Percentiles rank a stretch among this genome's conserved stretches.
Evolutionary conservation across 169 alveolate genomes (phyloP).

Genomic region (Eimeria sp.): DNA sequence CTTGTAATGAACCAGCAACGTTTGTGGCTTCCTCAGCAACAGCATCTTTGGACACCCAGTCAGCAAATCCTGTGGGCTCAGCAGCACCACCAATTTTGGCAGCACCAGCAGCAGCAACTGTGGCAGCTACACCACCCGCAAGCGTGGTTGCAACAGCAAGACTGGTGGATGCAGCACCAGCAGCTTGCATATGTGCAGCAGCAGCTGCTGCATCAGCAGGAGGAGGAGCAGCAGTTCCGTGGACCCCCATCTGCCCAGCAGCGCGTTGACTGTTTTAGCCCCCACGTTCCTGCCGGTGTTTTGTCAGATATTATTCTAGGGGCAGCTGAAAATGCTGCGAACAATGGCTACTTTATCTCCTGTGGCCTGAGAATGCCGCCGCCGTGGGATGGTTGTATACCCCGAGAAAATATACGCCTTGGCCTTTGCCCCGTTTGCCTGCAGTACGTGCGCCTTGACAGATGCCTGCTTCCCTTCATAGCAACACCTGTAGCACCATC

Average conservation of each 20-base stretch:
- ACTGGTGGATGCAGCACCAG: conserved; percentile 24
- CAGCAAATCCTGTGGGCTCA: conserved; percentile 45
- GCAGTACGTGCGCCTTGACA: conserved; percentile 7
- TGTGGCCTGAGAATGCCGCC: conserved; percentile 44
- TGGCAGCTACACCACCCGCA: conserved; percentile 47
- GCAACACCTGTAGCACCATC: not conserved
- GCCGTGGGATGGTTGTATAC: conserved; percentile 48
- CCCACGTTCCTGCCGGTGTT: not conserved
- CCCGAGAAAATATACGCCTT: not conserved
- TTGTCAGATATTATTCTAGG: not conserved
- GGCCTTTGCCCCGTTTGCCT: conserved; percentile 20
- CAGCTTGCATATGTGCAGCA: not conserved
- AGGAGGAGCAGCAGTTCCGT: not conserved
- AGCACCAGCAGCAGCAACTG: not conserved
- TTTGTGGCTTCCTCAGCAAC: conserved; percentile 9
- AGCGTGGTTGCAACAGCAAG: conserved; percentile 20
- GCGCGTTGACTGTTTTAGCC: not conserved
- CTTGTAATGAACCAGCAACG: conserved; percentile 24
- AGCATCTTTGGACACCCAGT: not conserved
- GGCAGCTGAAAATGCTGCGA: conserved; percentile 9
- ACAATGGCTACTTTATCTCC: not conserved
- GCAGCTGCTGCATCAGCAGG: conserved; percentile 29
- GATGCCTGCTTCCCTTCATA: not conserved
- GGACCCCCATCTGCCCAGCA: not conserved
- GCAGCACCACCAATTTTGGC: conserved; percentile 40